Base-by-base conservation (phyloP, 257 asterid genomes). In the Lantana camara region DNA sequence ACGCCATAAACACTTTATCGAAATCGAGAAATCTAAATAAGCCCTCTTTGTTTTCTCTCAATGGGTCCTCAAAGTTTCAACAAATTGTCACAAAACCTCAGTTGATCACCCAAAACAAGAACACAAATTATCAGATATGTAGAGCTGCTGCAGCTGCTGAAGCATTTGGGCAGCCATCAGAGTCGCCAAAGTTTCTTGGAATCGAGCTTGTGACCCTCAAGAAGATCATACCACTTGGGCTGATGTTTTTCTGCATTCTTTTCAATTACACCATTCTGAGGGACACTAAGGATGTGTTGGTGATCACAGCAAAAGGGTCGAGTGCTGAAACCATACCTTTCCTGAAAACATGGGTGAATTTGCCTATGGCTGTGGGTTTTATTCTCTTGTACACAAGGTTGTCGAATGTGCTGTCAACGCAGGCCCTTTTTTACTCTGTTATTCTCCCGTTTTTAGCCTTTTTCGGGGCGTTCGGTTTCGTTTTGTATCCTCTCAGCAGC, bases 291-390 rank as follows among this genome's bases (percentile, higher is more conserved):
- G 99, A 94, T 82, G 99, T 94, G 2, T 73, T 94, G 65, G 99
- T 90, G 73, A 98, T 94, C 62, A 94, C 99, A 2, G 99, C 99
- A 0, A 75, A 84, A 74, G 99, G 99, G 15, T 94, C 98, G 4
- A 94, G 99, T 65, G 99, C 99, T 37, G 99, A 94, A 63, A 94
- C 90, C 61, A 94, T 94, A 73, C 99, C 99, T 30, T 94, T 94
- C 84, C 54, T 94, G 86, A 94, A 94, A 83, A 94, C 99, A 20
- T 94, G 99, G 99, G 98, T 94, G 78, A 94, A 94, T 88, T 75
- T 94, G 86, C 98, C 99, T 12, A 83, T 94, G 96, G 99, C 98
- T 71, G 69, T 94, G 32, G 99, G 98, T 55, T 94, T 94, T 71
- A 94, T 91, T 98, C 47, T 94, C 23, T 38, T 90, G 76, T 94